Evolutionary conservation across 2,329 filamentous ascomycete genomes (phyloP).

Genomic region (Curvularia sp.): DNA sequence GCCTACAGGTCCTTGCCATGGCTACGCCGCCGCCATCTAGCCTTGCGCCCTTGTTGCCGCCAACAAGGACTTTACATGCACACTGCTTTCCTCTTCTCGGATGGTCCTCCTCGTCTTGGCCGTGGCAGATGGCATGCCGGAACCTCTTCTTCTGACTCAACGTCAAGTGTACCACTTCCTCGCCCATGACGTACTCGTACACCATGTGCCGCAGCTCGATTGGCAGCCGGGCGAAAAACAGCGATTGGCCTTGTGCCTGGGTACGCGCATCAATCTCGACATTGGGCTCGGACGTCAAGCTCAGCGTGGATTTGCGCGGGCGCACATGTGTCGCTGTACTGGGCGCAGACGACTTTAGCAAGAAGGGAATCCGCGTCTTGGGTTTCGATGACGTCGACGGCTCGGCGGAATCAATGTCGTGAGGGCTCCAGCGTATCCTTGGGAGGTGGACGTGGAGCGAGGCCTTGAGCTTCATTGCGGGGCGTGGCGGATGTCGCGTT

Average conservation of each 20-base stretch:
- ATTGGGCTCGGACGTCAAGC: constrained; percentile 28
- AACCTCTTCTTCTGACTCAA: constrained; percentile 40
- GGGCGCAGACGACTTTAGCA: constrained; percentile 10
- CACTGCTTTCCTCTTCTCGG: constrained; percentile 25
- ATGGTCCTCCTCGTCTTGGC: constrained; percentile 8
- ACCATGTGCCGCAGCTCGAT: constrained; percentile 43
- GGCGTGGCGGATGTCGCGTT: not conserved
- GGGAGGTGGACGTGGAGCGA: constrained; percentile 25
- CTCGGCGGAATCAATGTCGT: constrained; percentile 31
- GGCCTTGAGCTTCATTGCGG: constrained; percentile 19
- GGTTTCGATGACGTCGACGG: constrained; percentile 14
- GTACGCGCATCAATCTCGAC: constrained; percentile 38
- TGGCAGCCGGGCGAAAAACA: constrained; percentile 44
- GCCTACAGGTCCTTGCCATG: constrained; percentile 36
- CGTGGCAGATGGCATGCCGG: constrained; percentile 44
- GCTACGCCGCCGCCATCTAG: constrained; percentile 21
- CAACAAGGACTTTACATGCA: constrained; percentile 41
- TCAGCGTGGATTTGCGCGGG: constrained; percentile 34
- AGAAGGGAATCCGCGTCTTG: constrained; percentile 28
- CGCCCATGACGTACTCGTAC: constrained; percentile 42
- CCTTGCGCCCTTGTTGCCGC: constrained; percentile 29
- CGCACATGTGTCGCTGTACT: constrained; percentile 5
- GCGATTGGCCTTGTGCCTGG: constrained; percentile 37
- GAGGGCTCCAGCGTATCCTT: constrained; percentile 37
- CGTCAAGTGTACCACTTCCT: constrained; percentile 43